Evolutionary conservation across 139 green algal genomes (phyloP), one percentile per base, ranked within the genome.

Genomic region (Picochlorum costavermella): DNA sequence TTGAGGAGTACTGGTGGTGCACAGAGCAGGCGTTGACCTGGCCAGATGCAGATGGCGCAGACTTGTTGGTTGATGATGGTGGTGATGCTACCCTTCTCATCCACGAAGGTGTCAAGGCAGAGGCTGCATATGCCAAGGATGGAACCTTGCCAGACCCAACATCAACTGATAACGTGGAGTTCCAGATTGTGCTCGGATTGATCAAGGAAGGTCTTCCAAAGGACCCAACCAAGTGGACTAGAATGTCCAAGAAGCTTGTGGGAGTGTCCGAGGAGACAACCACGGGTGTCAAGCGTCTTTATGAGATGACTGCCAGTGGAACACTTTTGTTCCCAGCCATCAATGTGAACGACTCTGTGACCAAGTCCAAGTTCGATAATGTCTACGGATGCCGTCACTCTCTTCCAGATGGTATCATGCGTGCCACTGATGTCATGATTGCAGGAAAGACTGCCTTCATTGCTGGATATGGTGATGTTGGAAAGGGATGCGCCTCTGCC

Each of bases 291-390:
- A 98, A 99, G 92, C 81, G 94, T 56, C 78, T 99, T 74, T 99
- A 99, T 70, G 92, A 98, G 86, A 99, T 99, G 94, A 80, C 64
- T 17, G 63, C 70, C 36, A 30, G 16, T 46, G 87, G 86, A 71
- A 81, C 80, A 2, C 86, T 99, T 58, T 82, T 99, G 61, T 97
- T 99, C 89, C 94, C 94, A 13, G 94, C 92, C 78, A 99, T 99
- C 88, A 99, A 99, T 76, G 94, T 99, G 63, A 99, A 99, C 83
- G 94, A 99, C 90, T 95, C 86, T 5, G 94, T 99, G 26, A 99
- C 94, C 76, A 99, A 99, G 88, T 97, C 87, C 82, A 99, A 99
- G 87, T 99, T 99, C 59, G 94, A 99, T 88, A 99, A 99, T 81
- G 83, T 99, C 76, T 99, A 99, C 75, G 94, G 94, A 71, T 99